A percentile compares a stretch with the other conserved stretches of the same genome.
phyloP scores from a whole-genome alignment of 192 early-diverging fungal species.

The Umbelopsis isabellina region DNA sequence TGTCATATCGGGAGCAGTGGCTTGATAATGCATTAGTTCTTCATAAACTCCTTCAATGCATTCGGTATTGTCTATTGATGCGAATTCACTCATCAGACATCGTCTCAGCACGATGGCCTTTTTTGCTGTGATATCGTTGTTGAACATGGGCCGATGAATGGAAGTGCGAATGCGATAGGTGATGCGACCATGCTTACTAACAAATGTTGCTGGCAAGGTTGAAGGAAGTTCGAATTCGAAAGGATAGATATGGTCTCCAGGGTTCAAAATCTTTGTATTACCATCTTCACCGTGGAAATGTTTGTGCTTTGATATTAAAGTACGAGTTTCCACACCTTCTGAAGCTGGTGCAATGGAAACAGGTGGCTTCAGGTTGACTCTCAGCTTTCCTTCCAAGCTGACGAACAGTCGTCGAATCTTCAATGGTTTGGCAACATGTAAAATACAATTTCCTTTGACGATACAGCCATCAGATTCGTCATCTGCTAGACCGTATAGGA shows the following conservation, averaged over 20 bases:
- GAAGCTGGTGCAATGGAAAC: constrained; percentile 13
- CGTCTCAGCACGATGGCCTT: constrained; percentile 49
- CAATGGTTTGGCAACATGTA: constrained; percentile 27
- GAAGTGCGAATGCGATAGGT: constrained; percentile 44
- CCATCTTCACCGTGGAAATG: constrained; percentile 35
- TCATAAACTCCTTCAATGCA: not conserved
- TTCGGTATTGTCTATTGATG: not conserved
- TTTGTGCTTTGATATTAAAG: constrained; percentile 23
- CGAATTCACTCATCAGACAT: constrained; percentile 38
- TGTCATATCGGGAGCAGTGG: constrained; percentile 36
- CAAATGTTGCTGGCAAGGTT: constrained; percentile 46
- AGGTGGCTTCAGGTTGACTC: constrained; percentile 22
- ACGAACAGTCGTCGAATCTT: constrained; percentile 30
- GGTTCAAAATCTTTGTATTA: constrained; percentile 20
- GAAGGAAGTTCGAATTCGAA: constrained; percentile 35
- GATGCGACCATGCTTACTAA: constrained; percentile 51
- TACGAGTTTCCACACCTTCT: constrained; percentile 27
- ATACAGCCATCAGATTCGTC: constrained; percentile 42
- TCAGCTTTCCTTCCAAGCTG: constrained; percentile 34
- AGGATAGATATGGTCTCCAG: constrained; percentile 31
- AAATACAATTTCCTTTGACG: constrained; percentile 25
- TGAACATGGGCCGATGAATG: constrained; percentile 45
- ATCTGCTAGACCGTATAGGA: constrained; percentile 28
- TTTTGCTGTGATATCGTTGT: constrained; percentile 41
- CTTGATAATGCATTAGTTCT: constrained; percentile 28